Conservation (phyloP, 306 rosid genomes). For the Hylodesmum podocarpum region DNA sequence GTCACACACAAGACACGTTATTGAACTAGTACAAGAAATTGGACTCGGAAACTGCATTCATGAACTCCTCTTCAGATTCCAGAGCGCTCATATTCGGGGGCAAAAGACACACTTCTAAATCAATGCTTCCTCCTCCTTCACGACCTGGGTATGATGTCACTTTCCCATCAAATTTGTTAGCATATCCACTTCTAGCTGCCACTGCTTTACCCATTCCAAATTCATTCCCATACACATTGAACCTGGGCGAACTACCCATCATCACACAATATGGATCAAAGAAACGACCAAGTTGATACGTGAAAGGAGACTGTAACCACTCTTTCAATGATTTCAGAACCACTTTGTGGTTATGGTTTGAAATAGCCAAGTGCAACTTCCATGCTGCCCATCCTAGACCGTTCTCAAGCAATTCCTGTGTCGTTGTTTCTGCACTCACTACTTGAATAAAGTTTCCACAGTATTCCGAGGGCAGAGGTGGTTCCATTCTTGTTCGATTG, state of each 20-base stretch:
- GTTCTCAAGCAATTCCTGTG: slow-evolving; percentile 39
- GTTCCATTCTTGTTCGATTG: slow-evolving; percentile 48
- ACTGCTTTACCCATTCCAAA: neutral
- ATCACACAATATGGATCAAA: neutral
- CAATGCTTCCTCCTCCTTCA: neutral
- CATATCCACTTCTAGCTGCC: neutral
- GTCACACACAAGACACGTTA: neutral
- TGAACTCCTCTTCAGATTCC: neutral
- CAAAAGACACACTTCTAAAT: neutral
- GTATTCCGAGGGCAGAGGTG: slow-evolving; percentile 39
- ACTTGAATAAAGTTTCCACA: slow-evolving; percentile 40
- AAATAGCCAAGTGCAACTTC: slow-evolving; percentile 50
- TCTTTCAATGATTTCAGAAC: neutral
- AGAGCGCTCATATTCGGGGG: neutral
- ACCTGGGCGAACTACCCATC: slow-evolving; percentile 42
- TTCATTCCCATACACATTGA: neutral
- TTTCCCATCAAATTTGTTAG: neutral
- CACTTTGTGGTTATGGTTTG: neutral
- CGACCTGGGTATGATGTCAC: neutral
- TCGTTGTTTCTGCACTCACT: neutral
- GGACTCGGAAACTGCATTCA: neutral
- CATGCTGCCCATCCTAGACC: slow-evolving; percentile 62
- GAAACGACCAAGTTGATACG: too few species aligned
- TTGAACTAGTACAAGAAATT: too few species aligned
- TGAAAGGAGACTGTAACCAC: too few species aligned